Evolutionary conservation across 441 rosid species (phyloP), one percentile per base, ranked within the genome.

Genomic region (Melastoma candidum): DNA sequence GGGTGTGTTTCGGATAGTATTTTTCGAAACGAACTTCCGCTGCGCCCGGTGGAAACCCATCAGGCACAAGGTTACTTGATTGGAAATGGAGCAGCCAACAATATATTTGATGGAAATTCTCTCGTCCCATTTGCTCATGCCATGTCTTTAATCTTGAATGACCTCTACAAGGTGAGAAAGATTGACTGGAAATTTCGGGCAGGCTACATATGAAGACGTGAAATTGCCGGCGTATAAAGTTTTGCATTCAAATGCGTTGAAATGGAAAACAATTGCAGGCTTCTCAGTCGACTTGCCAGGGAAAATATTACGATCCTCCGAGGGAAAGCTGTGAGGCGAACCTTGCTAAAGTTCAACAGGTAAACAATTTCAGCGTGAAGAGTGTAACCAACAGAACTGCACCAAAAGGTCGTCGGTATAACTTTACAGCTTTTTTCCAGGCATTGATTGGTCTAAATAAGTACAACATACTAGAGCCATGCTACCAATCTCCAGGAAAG

Each of bases 91-190:
- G 13, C 48, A 4, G 11, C 60, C 5, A 54, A 62, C 32, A 32
- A 11, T 2, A 24, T 4, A 14, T 48, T 48, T 11, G 60, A 47
- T 5, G 29, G 49, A 44, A 62, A 62, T 54, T 48, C 54, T 48
- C 0, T 7, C 7, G 39, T 62, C 14, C 66, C 66, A 0, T 62
- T 62, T 17, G 66, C 54, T 22, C 48, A 25, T 26, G 66, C 54
- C 17, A 48, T 62, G 60, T 59, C 54, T 12, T 44, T 62, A 54
- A 62, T 62, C 54, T 62, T 60, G n/a, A 62, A 26, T 11, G 60
- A 24, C 54, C 54, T 48, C n/a, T 62, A 9, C 6, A 26, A 62
- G 66, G 66, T 62, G 41, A 8, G 41, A 1, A 32, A 32, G 41
- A 8, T 6, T 32, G 7, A 1, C 41, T 4, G 1, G 8, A 1